These are phyloP conservation scores for Leccinum pachyderme DNA, from an alignment of 1,284 basidiomycete species.

Conservation along the genomic window DNA sequence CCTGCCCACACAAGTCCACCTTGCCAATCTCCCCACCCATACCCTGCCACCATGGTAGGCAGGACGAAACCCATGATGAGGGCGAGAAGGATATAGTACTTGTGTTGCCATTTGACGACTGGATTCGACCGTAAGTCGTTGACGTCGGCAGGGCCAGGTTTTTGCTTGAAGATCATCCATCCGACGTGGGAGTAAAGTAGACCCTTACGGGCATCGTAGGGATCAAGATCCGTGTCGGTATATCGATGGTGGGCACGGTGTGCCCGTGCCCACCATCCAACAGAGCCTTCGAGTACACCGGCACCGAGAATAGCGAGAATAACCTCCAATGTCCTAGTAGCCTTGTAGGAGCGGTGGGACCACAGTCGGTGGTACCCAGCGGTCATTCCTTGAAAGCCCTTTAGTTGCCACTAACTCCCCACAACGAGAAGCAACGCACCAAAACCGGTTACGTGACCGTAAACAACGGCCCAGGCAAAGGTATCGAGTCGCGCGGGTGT, in stretches of 20 bases:
- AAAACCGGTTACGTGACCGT: conserved; percentile 83
- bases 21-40: conserved; percentile 76
- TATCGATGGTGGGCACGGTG: conserved; percentile 91
- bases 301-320: conserved; percentile 77
- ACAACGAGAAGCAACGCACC: conserved; percentile 37
- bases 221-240: conserved; percentile 91
- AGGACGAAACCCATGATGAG: conserved; percentile 69
- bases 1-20: conserved; percentile 84
- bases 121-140: conserved; percentile 75
- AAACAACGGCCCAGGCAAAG: conserved; percentile 62
- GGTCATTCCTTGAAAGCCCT: conserved; percentile 43
- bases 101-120: conserved; percentile 84
- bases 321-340: conserved; percentile 74
- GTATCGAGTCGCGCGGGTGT: conserved; percentile 64
- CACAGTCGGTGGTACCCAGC: conserved; percentile 87
- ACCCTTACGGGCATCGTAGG: conserved; percentile 85
- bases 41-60: conserved; percentile 71
- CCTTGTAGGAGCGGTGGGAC: conserved; percentile 88
- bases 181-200: conserved; percentile 78
- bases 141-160: conserved; percentile 83
- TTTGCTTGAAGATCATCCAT: conserved; percentile 88
- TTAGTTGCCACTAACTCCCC: not conserved
- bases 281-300: conserved; percentile 85
- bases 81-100: conserved; percentile 69
- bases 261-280: conserved; percentile 89